Evolutionary conservation across 345 rosid genomes (phyloP), one percentile per base, ranked within the genome.

Genomic region (Xanthoceras sorbifolium): DNA sequence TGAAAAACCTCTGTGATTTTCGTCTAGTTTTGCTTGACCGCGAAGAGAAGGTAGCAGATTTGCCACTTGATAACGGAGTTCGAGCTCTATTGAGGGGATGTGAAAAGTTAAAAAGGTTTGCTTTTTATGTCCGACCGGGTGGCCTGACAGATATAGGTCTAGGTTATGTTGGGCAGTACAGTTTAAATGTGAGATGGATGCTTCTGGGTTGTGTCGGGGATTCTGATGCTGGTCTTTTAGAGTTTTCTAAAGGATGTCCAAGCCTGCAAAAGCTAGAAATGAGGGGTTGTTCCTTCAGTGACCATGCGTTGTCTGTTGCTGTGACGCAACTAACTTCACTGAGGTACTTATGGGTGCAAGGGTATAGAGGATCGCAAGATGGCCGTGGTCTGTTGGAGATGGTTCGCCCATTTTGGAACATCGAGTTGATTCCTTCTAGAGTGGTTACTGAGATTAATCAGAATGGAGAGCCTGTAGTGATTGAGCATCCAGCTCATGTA

Each of bases 261-360:
- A 90, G 86, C 64, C 86, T 97, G 65, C 94, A 88, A 78, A 97
- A 90, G 79, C 90, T 97, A 11, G 99, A 97, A 80, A 97, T 97
- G 93, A 89, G 97, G 78, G 95, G 93, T 6, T 97, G 98, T 79
- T 87, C 86, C 84, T 97, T 97, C 86, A 92, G 90, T 10, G 98
- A 92, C 80, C 72, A 63, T 22, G 99, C 97, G 26, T 78, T 97
- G 17, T 94, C 98, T 9, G 80, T 64, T 36, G 92, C 96, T 25
- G 98, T 82, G 6, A 71, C 73, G 84, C 88, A 85, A 31, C 73
- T 97, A 77, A 72, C 89, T 68, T 91, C 97, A 42, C 79, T 97
- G 77, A 92, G 99, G 84, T 97, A 92, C 75, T 76, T 97, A 38
- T 97, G 99, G 99, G 97, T 97, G 70, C 98, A 97, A 79, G 98